These are phyloP conservation scores for Russula sp. DNA, from an alignment of 768 basidiomycete species.

Conservation along the genomic window DNA sequence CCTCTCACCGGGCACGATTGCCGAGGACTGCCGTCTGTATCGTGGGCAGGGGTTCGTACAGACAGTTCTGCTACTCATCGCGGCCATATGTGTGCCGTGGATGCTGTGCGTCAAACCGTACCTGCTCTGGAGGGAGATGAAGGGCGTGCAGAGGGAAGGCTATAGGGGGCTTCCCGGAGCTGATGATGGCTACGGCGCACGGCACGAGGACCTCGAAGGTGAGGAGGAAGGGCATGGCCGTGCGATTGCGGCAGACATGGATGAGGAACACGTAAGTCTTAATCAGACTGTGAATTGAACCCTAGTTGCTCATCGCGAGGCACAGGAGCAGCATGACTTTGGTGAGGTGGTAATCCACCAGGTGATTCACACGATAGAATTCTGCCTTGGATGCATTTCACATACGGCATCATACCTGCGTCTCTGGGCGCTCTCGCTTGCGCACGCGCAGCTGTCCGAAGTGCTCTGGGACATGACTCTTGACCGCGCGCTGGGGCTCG, in stretches of 20 bases:
- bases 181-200: constrained; percentile 38
- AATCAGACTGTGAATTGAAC: not conserved
- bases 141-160: constrained; percentile 74
- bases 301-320: not conserved
- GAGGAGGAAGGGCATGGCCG: constrained; percentile 79
- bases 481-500: constrained; percentile 49
- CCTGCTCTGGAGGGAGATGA: constrained; percentile 81
- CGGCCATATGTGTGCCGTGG: constrained; percentile 89
- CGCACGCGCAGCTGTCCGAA: constrained; percentile 95
- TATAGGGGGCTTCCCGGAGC: constrained; percentile 67
- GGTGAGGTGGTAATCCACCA: constrained; percentile 95
- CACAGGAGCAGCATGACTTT: constrained; percentile 81
- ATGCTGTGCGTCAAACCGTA: constrained; percentile 91
- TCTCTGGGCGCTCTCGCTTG: constrained; percentile 95
- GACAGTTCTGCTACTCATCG: constrained; percentile 65
- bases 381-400: constrained; percentile 97
- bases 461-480: constrained; percentile 90
- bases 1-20: constrained; percentile 77
- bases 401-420: constrained; percentile 93
- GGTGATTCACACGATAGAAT: constrained; percentile 98
- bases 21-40: constrained; percentile 65
- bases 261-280: constrained; percentile 66
- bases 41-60: constrained; percentile 84
- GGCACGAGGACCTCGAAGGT: constrained; percentile 59
- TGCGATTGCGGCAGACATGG: constrained; percentile 63